Evolutionary conservation across 192 early-diverging fungal species (phyloP).

Genomic region (Kappamyces sp.): DNA sequence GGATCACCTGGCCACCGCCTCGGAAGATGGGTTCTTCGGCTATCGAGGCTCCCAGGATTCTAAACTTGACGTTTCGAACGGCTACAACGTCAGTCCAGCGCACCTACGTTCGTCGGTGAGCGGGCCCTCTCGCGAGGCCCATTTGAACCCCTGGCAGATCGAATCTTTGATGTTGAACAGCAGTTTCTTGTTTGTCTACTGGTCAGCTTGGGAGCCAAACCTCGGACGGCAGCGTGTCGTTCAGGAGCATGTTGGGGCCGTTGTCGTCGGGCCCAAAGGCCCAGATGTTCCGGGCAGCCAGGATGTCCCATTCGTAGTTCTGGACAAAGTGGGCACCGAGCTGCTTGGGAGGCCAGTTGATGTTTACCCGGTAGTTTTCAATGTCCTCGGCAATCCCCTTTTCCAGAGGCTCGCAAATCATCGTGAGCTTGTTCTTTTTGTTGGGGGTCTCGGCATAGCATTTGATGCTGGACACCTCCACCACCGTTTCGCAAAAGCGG

Average conservation of each 20-base stretch:
- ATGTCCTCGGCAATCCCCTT: conserved; percentile 89
- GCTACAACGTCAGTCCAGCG: conserved; percentile 36
- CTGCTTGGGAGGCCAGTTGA: conserved; percentile 64
- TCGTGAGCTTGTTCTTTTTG: conserved; percentile 96
- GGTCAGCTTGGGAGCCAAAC: conserved; percentile 31
- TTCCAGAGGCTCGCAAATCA: conserved; percentile 93
- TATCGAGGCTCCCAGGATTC: conserved; percentile 79
- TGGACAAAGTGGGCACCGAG: conserved; percentile 76
- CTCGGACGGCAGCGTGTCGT: conserved; percentile 93
- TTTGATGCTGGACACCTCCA: conserved; percentile 88
- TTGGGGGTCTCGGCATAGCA: conserved; percentile 99
- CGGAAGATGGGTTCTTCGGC: conserved; percentile 85
- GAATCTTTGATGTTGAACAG: conserved; percentile 75
- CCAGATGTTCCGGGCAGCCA: conserved; percentile 92
- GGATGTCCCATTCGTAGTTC: conserved; percentile 90
- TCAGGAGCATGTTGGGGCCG: conserved; percentile 89
- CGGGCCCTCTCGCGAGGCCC: conserved; percentile 94
- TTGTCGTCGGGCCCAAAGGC: conserved; percentile 92
- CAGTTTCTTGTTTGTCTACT: conserved; percentile 66
- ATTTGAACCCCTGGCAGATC: conserved; percentile 94
- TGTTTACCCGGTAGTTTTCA: conserved; percentile 66
- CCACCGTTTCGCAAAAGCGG: conserved; percentile 89
- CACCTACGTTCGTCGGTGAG: conserved; percentile 89
- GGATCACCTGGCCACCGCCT: conserved; percentile 94
- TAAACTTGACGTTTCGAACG: conserved; percentile 92